phyloP scores from a whole-genome alignment of 2,329 filamentous ascomycete genomes.

The Hymenoscyphus linearis region DNA sequence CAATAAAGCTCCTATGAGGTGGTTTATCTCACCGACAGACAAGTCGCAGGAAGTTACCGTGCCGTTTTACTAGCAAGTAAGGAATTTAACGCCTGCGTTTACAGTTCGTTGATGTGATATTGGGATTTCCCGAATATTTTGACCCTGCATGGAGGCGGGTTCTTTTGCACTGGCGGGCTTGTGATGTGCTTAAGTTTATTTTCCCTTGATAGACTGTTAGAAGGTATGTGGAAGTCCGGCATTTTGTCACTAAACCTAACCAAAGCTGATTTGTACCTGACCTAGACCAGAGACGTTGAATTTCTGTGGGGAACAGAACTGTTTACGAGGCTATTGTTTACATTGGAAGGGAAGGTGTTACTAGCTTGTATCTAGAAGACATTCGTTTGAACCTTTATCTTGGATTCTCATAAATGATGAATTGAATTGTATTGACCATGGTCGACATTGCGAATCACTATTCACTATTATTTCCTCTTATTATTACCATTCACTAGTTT shows the following conservation, averaged over 20 bases:
- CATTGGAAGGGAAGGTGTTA: neutral
- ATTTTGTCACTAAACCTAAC: neutral
- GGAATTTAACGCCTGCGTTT: too few species aligned
- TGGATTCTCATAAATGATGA: too few species aligned
- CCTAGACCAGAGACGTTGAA: neutral
- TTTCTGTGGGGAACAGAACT: neutral
- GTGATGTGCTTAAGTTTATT: neutral
- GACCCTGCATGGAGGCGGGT: neutral
- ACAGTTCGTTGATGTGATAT: neutral
- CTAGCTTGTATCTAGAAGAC: neutral
- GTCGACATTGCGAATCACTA: too few species aligned
- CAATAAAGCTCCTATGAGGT: neutral
- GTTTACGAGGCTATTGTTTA: neutral
- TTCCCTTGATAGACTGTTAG: neutral
- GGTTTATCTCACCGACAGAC: neutral
- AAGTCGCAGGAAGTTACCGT: neutral
- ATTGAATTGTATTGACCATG: too few species aligned
- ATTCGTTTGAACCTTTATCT: neutral
- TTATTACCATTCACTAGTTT: too few species aligned
- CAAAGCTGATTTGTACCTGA: neutral
- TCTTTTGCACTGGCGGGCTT: neutral
- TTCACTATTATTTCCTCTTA: too few species aligned
- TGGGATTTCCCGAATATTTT: neutral
- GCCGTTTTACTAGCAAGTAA: neutral
- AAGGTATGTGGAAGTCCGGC: neutral